A percentile compares a stretch with the other conserved stretches of the same genome.
phyloP scores from a whole-genome alignment of 768 basidiomycete species.

The Pulveroboletus sp. region DNA sequence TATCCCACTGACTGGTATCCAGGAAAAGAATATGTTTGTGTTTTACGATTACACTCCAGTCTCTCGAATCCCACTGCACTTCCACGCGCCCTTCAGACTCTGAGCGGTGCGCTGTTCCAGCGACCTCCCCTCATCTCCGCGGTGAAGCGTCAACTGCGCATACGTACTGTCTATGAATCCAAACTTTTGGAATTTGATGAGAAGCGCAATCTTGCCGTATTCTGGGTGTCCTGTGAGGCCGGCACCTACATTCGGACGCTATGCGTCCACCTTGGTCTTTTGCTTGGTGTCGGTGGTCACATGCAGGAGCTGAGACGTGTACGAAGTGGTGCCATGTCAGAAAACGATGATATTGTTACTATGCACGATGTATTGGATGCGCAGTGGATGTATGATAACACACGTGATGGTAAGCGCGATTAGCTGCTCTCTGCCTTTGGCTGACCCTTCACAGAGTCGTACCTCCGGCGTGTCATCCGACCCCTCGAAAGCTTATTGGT shows the following conservation, averaged over 20 bases:
- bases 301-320: constrained; percentile 99
- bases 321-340: constrained; percentile 91
- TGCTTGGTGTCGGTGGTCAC: constrained; percentile 97
- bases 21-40: constrained; percentile 99
- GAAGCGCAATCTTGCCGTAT: constrained; percentile 92
- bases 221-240: constrained; percentile 99
- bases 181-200: constrained; percentile 97
- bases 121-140: constrained; percentile 98
- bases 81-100: constrained; percentile 90
- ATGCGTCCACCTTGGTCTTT: constrained; percentile 92
- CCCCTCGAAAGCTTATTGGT: constrained; percentile 92
- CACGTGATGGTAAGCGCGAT: constrained; percentile 72
- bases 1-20: constrained; percentile 1
- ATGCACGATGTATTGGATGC: constrained; percentile 99
- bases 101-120: constrained; percentile 98
- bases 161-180: constrained; percentile 95
- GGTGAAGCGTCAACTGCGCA: constrained; percentile 95
- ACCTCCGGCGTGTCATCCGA: constrained; percentile 90
- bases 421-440: constrained; percentile 1
- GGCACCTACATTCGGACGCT: constrained; percentile 96
- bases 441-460: constrained; percentile 64
- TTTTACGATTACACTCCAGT: constrained; percentile 84
- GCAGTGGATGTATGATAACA: constrained; percentile 98
- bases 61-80: constrained; percentile 81
- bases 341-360: constrained; percentile 97